Evolutionary conservation across 2,329 filamentous ascomycete genomes (phyloP).

Genomic region (Lomentospora prolificans): DNA sequence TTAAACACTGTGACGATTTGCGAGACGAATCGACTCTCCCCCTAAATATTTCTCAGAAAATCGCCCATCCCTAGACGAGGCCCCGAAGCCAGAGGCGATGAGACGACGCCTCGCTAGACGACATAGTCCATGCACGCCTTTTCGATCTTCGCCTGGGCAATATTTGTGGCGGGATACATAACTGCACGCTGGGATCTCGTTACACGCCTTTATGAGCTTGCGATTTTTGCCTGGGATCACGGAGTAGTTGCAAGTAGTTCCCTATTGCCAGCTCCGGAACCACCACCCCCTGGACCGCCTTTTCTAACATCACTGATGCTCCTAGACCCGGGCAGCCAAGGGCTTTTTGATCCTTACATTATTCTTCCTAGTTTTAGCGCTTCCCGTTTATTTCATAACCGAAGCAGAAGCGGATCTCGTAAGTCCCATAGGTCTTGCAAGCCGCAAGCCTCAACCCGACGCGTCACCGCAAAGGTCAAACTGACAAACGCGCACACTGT

Average conservation of each 20-base stretch:
- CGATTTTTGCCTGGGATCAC: conserved; percentile 97
- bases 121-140: conserved; percentile 79
- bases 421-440: conserved; percentile 28
- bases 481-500: conserved; percentile 8
- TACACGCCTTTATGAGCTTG: conserved; percentile 91
- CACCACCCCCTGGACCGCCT: neutral
- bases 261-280: neutral
- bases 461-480: neutral
- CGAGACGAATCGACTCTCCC: neutral
- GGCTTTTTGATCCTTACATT: conserved; percentile 75
- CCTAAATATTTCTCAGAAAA: neutral
- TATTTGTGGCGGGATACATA: conserved; percentile 99
- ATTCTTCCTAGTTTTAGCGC: conserved; percentile 72
- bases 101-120: conserved; percentile 1
- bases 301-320: conserved; percentile 7
- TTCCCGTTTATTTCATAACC: conserved; percentile 78
- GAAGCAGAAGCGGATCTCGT: conserved; percentile 72
- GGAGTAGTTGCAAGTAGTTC: conserved; percentile 70
- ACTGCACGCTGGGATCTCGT: conserved; percentile 98
- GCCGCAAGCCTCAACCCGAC: neutral
- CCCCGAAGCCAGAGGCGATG: conserved; percentile 3
- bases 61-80: neutral
- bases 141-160: conserved; percentile 87
- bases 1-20: no score
- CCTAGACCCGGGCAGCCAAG: conserved; percentile 71